Evolutionary conservation across 345 rosid genomes (phyloP).

Genomic region (Trapa bicornis): DNA sequence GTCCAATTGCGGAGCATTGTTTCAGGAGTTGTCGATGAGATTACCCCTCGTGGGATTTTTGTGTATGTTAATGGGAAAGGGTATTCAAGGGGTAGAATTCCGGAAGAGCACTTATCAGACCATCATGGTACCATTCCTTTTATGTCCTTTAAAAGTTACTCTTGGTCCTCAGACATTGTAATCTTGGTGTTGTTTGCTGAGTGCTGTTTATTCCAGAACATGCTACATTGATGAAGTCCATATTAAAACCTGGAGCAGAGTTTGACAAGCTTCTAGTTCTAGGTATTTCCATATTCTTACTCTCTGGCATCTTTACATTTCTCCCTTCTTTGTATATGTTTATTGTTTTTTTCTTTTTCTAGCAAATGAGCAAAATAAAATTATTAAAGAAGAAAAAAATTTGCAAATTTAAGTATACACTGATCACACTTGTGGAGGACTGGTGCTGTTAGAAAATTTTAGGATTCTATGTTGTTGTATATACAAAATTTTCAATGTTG

Average conservation of each 20-base stretch:
- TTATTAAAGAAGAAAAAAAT: no score
- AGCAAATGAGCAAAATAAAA: background rate
- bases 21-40: slow-evolving; percentile 64
- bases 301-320: background rate
- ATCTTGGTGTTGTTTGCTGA: background rate
- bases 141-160: background rate
- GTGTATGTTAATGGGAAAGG: slow-evolving; percentile 48
- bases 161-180: background rate
- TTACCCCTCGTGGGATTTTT: slow-evolving; percentile 44
- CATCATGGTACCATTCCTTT: slow-evolving; percentile 49
- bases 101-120: slow-evolving; percentile 80
- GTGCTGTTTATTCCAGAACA: slow-evolving; percentile 39
- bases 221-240: slow-evolving; percentile 49
- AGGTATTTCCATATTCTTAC: slow-evolving; percentile 29
- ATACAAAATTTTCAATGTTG: no score
- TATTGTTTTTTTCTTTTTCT: background rate
- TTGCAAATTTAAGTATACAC: background rate
- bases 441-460: no score
- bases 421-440: background rate
- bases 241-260: slow-evolving; percentile 67
- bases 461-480: no score
- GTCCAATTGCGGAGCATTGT: slow-evolving; percentile 74
- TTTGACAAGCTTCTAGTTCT: slow-evolving; percentile 72
- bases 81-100: slow-evolving; percentile 57
- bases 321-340: background rate